Base-by-base conservation (phyloP, 768 basidiomycete species). In the Auricularia auricula-judae region DNA sequence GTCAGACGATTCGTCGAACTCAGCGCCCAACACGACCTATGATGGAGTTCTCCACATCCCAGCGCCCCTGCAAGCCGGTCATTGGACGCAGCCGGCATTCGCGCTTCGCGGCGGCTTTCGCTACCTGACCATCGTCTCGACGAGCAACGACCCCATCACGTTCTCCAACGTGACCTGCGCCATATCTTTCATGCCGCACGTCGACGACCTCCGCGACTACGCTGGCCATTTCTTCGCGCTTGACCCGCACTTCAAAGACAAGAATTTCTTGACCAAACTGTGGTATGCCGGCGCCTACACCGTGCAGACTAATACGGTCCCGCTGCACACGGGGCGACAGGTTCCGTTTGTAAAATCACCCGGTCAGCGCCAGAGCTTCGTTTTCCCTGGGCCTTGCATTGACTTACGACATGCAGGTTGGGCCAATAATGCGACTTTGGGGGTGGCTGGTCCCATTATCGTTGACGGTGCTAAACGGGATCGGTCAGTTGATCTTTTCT, bases 271-370 rank as follows among this genome's bases (percentile, higher is more conserved):
- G 69, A 84, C 81, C 0, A 85, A 83, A 70, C 64, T 84, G 3
- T 84, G 84, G 83, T 84, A 83, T 69, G 78, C 83, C 0, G 84
- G 84, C 3, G 83, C 83, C 3, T 86, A 86, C 68, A 86, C 84
- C 0, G 82, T 84, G 2, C 83, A 84, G 67, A 83, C 82, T 2
- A 82, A 83, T 65, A 83, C 80, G 0, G 80, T 83, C 0, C 73
- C 82, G 0, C 63, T 83, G 8, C 67, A 84, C 65, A 83, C 81
- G 0, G 84, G 83, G 0, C 72, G 83, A 21, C 72, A 77, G 64
- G 78, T 82, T 0, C 83, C 82, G 0, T 77, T 81, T 64, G 75
- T 78, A 1, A 4, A 60, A 0, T 70, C 79, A 14, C 75, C 76
- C 8, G 82, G 82, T 70, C 29, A 29, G 29, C 29, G 29, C 29